phyloP scores from a whole-genome alignment of 768 basidiomycete genomes.

The Trametes cubensis region DNA sequence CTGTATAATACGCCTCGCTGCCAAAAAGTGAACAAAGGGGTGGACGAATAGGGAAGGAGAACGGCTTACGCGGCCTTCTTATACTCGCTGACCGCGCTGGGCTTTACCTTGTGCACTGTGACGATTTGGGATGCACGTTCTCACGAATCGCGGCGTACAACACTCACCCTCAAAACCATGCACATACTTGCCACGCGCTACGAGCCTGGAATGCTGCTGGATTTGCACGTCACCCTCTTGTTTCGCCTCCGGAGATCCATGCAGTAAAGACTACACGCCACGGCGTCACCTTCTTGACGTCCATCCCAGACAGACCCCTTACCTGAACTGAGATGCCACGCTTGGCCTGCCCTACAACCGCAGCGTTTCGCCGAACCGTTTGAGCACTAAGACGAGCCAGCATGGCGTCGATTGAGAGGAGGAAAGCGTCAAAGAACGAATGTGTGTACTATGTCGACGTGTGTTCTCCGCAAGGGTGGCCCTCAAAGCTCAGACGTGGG shows the following conservation, averaged over 20 bases:
- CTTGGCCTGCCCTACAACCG: slow-evolving; percentile 17
- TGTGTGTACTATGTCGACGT: background rate
- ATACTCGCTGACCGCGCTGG: slow-evolving; percentile 79
- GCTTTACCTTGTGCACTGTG: slow-evolving; percentile 83
- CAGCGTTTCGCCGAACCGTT: slow-evolving; percentile 23
- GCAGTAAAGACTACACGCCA: slow-evolving; percentile 70
- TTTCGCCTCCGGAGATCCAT: slow-evolving; percentile 93
- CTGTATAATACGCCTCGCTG: slow-evolving; percentile 84
- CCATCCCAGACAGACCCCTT: slow-evolving; percentile 24
- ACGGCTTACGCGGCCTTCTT: slow-evolving; percentile 79
- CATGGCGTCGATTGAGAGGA: slow-evolving; percentile 23
- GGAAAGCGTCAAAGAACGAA: slow-evolving; percentile 7
- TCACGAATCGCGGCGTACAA: slow-evolving; percentile 1
- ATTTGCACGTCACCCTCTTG: slow-evolving; percentile 74
- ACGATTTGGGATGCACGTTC: background rate
- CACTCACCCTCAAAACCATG: slow-evolving; percentile 85
- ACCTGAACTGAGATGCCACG: slow-evolving; percentile 39
- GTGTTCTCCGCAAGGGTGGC: background rate
- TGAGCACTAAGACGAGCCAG: slow-evolving; percentile 28
- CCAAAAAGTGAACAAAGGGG: slow-evolving; percentile 10
- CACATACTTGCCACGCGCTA: slow-evolving; percentile 93
- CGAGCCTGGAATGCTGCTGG: slow-evolving; percentile 83
- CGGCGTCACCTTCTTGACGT: slow-evolving; percentile 27
- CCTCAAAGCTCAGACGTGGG: background rate
- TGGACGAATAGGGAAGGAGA: background rate